Base-by-base conservation (phyloP, 345 rosid genomes). In the Murraya paniculata region DNA sequence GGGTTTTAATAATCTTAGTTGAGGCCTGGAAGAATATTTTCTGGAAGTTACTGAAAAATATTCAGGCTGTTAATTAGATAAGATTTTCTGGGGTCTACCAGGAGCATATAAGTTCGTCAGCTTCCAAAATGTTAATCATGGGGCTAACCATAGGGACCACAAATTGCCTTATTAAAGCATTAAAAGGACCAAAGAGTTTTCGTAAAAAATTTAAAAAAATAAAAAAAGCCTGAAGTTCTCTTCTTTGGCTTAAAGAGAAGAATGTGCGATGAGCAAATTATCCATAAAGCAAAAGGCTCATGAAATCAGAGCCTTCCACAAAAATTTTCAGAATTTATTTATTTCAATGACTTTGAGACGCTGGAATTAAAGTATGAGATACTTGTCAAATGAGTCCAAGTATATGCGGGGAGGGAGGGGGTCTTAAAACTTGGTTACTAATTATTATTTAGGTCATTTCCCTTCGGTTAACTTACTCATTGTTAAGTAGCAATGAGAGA, bases 231-330 rank as follows among this genome's bases (percentile, higher is more conserved):
- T 57, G 30, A 41, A 62, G 64, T 74, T 74, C 77, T 62, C 69
- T 74, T 21, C 58, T 74, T 28, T 60, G 39, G 25, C 68, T 28
- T 45, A 61, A 74, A 61, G 69, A 28, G 77, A 62, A 74, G 77
- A 74, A 74, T 74, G 36, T 38, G 55, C 38, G 53, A 25, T 66
- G 59, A 53, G 22, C 14, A 10, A 5, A 58, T n/a, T 60, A n/a
- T n/a, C 16, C 38, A 22, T 7, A 56, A 72, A 72, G 76, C 41
- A 73, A 73, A 73, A 36, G 31, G 24, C 56, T 59, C 9, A 7
- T 7, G 27, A 13, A 36, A 59, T 13, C 6, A 16, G 56, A 48
- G 74, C 25, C 27, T 39, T 55, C 35, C 31, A 56, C 57, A 31
- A 53, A 24, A 71, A 16, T 2, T 33, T 53, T 71, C 19, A 21